phyloP scores from a whole-genome alignment of 495 filamentous ascomycete genomes.

The Durotheca rogersii region DNA sequence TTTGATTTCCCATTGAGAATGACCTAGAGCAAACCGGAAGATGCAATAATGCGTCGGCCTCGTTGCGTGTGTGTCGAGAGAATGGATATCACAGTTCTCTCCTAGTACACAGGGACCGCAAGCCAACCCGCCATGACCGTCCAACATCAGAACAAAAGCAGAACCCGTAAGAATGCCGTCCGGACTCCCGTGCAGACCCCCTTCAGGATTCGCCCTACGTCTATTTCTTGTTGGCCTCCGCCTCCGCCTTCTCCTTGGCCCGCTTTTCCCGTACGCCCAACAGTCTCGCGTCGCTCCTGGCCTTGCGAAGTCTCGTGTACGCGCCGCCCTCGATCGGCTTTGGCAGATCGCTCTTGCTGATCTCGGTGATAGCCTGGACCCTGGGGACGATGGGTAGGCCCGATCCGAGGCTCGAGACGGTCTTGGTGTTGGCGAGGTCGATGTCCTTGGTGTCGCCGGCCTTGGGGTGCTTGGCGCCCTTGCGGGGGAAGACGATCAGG shows the following conservation, averaged over 20 bases:
- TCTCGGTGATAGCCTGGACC: conserved; percentile 66
- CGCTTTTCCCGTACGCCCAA: conserved; percentile 89
- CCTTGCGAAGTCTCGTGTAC: conserved; percentile 80
- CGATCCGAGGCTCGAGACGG: conserved; percentile 57
- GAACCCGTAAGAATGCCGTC: conserved; percentile 44
- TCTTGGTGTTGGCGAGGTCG: conserved; percentile 77
- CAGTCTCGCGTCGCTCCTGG: conserved; percentile 79
- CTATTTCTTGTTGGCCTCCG: conserved; percentile 86
- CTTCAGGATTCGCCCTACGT: conserved; percentile 36
- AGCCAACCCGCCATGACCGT: conserved; percentile 38
- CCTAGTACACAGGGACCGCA: conserved; percentile 31
- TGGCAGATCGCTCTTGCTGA: conserved; percentile 77
- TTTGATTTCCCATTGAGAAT: conserved; percentile 40
- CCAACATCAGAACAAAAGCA: conserved; percentile 46
- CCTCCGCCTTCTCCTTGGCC: conserved; percentile 88
- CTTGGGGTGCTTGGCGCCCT: conserved; percentile 80
- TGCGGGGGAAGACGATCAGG: conserved; percentile 96
- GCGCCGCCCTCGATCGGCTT: conserved; percentile 74
- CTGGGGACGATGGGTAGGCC: conserved; percentile 71
- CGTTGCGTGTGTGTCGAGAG: conserved; percentile 25
- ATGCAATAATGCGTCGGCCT: conserved; percentile 36
- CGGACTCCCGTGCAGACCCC: conserved; percentile 39
- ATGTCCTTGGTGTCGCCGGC: conserved; percentile 83
- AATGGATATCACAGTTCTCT: conserved; percentile 21
- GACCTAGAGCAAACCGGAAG: conserved; percentile 38